These are phyloP conservation scores for Pseudozyma sp. DNA, from an alignment of 1,284 basidiomycete genomes.

Conservation along the genomic window DNA sequence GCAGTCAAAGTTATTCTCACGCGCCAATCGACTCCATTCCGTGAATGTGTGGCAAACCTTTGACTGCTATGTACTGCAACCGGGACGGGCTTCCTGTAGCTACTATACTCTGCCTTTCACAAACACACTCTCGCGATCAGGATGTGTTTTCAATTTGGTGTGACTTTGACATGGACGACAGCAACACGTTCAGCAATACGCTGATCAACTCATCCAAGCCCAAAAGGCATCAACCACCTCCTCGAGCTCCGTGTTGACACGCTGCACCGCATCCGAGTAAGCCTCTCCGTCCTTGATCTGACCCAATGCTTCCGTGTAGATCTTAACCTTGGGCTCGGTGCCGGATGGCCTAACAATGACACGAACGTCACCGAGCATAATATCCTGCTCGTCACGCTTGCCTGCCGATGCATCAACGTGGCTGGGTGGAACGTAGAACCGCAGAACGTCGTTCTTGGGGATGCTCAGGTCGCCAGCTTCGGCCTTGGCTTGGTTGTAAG, in stretches of 20 bases:
- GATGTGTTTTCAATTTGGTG: not conserved
- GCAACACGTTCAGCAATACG: not conserved
- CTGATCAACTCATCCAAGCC: conserved; percentile 50
- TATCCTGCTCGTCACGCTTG: conserved; percentile 36
- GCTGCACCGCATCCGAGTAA: conserved; percentile 40
- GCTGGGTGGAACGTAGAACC: conserved; percentile 54
- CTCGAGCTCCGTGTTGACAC: conserved; percentile 44
- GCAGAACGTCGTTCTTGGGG: conserved; percentile 60
- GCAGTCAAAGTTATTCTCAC: conserved; percentile 9
- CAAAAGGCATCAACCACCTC: conserved; percentile 55
- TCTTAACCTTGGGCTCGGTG: conserved; percentile 63
- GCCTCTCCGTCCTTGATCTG: conserved; percentile 39
- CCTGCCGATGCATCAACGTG: conserved; percentile 15
- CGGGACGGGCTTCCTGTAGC: too few species aligned
- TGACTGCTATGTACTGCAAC: not conserved
- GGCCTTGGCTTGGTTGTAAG: conserved; percentile 44
- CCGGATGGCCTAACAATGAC: conserved; percentile 61
- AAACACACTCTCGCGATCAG: too few species aligned
- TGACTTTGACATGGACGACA: not conserved
- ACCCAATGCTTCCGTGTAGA: conserved; percentile 59
- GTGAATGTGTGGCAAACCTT: conserved; percentile 2
- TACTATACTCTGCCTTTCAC: too few species aligned
- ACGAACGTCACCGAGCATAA: conserved; percentile 56
- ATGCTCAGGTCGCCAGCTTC: conserved; percentile 47
- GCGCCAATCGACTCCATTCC: conserved; percentile 9